Base-by-base conservation (phyloP, 2,329 filamentous ascomycete species). In the Ploettnerulaceae sp. region DNA sequence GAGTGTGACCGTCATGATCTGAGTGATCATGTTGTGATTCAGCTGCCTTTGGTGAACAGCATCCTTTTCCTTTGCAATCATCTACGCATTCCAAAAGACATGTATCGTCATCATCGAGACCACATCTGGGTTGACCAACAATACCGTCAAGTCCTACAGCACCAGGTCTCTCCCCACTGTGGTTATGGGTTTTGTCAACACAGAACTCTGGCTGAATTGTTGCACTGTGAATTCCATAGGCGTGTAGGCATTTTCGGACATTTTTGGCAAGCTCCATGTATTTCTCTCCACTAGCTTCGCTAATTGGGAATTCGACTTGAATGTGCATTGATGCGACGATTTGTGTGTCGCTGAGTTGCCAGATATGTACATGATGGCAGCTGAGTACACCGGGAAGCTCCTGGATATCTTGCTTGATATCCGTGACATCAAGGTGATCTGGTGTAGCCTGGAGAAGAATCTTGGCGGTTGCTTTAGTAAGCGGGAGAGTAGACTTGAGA, bases 171-270 rank as follows among this genome's bases (percentile, higher is more conserved):
- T 57, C 52, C 7, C 15, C 39, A 41, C 38, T 32, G 25, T 64
- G 61, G 38, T 59, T 54, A 29, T 64, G 61, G 32, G 52, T 54
- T 42, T 68, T 61, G 54, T 79, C 77, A 20, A 79, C 65, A 53
- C 78, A 81, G 57, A 83, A 98, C 66, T 98, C 93, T 5, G 93
- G 93, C 67, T 98, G 93, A 58, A 98, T 97, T 9, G 93, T 98
- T 26, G 89, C 91, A 28, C 87, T 94, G 71, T 98, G 93, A 55
- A 98, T 97, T 46, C 93, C 91, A 59, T 95, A 96, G 26, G 81
- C 90, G 66, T 98, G 93, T 3, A 98, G 80, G 61, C 93, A 98
- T 61, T 83, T 83, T 37, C 90, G 79, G 14, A 94, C 86, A 47
- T 85, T 82, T 49, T 81, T 81, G 15, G 91, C 89, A 29, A 98